These are phyloP conservation scores for Alternaria burnsii DNA, from an alignment of 2,329 filamentous ascomycete genomes.

Conservation along the genomic window DNA sequence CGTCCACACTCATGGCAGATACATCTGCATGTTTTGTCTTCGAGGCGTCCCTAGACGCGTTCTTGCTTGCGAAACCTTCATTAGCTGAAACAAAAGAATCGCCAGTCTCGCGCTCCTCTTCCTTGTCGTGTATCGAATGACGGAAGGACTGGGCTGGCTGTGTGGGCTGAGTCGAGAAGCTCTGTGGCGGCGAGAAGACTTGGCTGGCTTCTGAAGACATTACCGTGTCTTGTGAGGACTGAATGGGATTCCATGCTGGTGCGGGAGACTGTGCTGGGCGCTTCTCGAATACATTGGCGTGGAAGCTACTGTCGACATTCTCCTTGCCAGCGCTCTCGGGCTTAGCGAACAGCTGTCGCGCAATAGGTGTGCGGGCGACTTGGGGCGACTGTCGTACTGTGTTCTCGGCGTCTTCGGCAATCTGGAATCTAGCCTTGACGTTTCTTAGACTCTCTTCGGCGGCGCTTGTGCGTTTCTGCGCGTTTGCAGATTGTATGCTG, in stretches of 20 bases:
- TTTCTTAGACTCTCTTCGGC: slow-evolving; percentile 62
- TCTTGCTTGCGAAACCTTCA: slow-evolving; percentile 51
- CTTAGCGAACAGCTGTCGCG: slow-evolving; percentile 41
- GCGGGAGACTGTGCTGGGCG: slow-evolving; percentile 35
- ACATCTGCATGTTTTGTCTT: slow-evolving; percentile 30
- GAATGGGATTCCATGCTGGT: slow-evolving; percentile 44
- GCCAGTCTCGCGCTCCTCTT: slow-evolving; percentile 46
- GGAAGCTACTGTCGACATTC: slow-evolving; percentile 32
- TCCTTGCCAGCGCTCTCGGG: slow-evolving; percentile 41
- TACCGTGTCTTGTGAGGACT: slow-evolving; percentile 43
- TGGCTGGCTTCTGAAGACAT: slow-evolving; percentile 38
- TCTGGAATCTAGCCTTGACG: slow-evolving; percentile 66
- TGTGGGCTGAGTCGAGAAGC: slow-evolving; percentile 46
- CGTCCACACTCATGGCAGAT: slow-evolving; percentile 46
- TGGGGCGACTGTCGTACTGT: slow-evolving; percentile 35
- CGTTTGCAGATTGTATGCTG: slow-evolving; percentile 58
- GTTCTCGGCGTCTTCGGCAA: slow-evolving; percentile 64
- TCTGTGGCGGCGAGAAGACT: slow-evolving; percentile 43
- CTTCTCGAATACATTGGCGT: slow-evolving; percentile 51
- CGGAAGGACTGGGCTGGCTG: slow-evolving; percentile 41
- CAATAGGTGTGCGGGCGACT: slow-evolving; percentile 34
- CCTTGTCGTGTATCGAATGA: slow-evolving; percentile 32
- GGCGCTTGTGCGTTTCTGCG: slow-evolving; percentile 58
- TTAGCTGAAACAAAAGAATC: slow-evolving; percentile 61
- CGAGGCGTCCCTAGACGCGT: slow-evolving; percentile 38